These are phyloP conservation scores for Alnus rubra DNA, from an alignment of 306 rosid species.

Conservation along the genomic window DNA sequence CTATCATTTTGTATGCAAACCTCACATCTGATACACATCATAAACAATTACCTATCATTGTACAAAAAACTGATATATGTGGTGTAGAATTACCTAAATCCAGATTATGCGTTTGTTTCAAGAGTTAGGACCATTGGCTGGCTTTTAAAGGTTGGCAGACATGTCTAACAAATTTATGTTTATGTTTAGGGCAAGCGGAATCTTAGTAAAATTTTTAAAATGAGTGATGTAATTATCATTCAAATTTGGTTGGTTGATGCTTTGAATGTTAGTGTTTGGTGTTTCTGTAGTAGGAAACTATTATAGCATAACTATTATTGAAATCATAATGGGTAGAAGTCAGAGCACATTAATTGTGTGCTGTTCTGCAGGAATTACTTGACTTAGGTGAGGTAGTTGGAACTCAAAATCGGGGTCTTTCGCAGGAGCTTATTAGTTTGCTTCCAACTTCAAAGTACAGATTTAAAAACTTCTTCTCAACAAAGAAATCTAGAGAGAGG, in stretches of 20 bases:
- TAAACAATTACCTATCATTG: neutral
- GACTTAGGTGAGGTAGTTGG: constrained; percentile 91
- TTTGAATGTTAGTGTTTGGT: constrained; percentile 8
- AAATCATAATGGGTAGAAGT: constrained; percentile 19
- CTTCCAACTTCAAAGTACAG: constrained; percentile 80
- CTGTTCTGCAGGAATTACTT: constrained; percentile 64
- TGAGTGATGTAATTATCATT: neutral
- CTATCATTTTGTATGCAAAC: neutral
- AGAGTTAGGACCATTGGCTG: neutral
- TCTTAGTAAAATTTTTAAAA: constrained; percentile 11
- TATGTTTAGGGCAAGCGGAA: neutral
- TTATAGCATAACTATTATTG: constrained; percentile 1
- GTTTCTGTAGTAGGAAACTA: constrained; percentile 3
- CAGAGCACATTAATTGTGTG: neutral
- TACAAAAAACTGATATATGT: neutral
- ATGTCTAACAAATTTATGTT: neutral
- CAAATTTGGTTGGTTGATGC: constrained; percentile 12
- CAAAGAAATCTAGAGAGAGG: constrained; percentile 73
- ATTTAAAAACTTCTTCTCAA: constrained; percentile 66
- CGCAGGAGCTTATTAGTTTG: constrained; percentile 69
- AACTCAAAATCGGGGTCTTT: constrained; percentile 81
- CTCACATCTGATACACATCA: neutral
- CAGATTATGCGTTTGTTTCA: neutral
- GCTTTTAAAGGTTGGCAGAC: neutral
- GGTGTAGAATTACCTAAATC: neutral